A percentile compares a stretch with the other conserved stretches of the same genome.
phyloP scores from a whole-genome alignment of 2,329 filamentous ascomycete species.

The Phyllosticta citriasiana region DNA sequence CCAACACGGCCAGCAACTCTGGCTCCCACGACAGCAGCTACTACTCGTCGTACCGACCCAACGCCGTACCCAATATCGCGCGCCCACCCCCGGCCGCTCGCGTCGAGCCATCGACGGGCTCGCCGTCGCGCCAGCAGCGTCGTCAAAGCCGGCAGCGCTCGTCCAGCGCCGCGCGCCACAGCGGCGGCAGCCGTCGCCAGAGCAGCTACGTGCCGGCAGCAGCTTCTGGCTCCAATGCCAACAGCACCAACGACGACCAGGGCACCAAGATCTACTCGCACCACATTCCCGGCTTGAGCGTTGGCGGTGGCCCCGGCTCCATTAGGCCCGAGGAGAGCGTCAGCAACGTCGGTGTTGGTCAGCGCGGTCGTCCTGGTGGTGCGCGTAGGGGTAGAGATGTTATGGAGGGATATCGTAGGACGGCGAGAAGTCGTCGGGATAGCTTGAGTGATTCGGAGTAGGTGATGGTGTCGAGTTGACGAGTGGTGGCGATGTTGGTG shows the following conservation, averaged over 20 bases:
- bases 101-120: constrained; percentile 10
- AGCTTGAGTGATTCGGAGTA: constrained; percentile 38
- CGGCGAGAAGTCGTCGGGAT: constrained; percentile 38
- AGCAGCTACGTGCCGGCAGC: background rate
- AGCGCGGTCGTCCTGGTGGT: constrained; percentile 15
- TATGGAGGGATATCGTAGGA: constrained; percentile 32
- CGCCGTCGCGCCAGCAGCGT: constrained; percentile 16
- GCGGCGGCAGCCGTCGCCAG: background rate
- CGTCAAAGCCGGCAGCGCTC: constrained; percentile 11
- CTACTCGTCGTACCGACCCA: constrained; percentile 32
- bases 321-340: constrained; percentile 28
- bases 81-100: constrained; percentile 15
- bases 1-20: background rate
- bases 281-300: constrained; percentile 44
- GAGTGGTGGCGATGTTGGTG: background rate
- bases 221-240: background rate
- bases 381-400: constrained; percentile 29
- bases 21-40: constrained; percentile 9
- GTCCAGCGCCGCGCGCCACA: constrained; percentile 15
- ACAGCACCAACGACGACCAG: constrained; percentile 31
- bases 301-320: constrained; percentile 17
- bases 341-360: constrained; percentile 27
- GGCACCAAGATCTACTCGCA: constrained; percentile 48
- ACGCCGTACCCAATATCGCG: constrained; percentile 19
- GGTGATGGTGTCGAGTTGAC: too few species aligned